Percentiles rank a stretch among this genome's conserved stretches.
Evolutionary conservation across 116 monocot genomes (phyloP).

Genomic region (Cymodocea nodosa): DNA sequence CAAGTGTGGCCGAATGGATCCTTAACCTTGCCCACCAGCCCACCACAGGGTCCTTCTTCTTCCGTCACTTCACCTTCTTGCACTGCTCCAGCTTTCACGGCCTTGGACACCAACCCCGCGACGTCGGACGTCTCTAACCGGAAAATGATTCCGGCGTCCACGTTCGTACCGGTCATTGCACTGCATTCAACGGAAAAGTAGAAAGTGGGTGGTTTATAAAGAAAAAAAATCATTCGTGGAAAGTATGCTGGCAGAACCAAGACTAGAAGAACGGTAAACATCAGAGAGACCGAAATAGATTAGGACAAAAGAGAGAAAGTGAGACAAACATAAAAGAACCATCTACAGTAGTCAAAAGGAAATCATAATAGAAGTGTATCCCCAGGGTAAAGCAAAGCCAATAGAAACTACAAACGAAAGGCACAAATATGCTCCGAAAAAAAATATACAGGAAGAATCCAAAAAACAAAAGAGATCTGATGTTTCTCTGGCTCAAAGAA

Average conservation of each 20-base stretch:
- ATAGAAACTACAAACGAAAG: not conserved
- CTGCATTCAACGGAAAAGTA: not conserved
- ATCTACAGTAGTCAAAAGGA: not conserved
- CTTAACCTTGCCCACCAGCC: slow-evolving; percentile 21
- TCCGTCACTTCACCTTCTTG: slow-evolving; percentile 21
- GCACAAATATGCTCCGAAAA: not conserved
- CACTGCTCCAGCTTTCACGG: slow-evolving; percentile 33
- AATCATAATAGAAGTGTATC: not conserved
- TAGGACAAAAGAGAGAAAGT: not conserved
- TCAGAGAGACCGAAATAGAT: no score
- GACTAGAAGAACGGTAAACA: no score
- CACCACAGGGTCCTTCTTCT: slow-evolving; percentile 15
- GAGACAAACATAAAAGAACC: not conserved
- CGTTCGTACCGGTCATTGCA: not conserved
- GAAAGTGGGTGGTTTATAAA: not conserved
- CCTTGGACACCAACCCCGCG: slow-evolving; percentile 14
- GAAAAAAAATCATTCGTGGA: not conserved
- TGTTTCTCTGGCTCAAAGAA: no score
- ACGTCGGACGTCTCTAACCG: slow-evolving; percentile 35
- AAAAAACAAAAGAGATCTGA: not conserved
- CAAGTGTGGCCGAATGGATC: slow-evolving; percentile 47
- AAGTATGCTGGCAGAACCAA: no score
- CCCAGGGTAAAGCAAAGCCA: not conserved
- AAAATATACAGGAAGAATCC: not conserved
- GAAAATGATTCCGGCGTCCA: slow-evolving; percentile 8